Percentiles rank a stretch among this genome's conserved stretches.
phyloP scores from a whole-genome alignment of 2,329 filamentous ascomycete species.

The Colletotrichum paranaense region DNA sequence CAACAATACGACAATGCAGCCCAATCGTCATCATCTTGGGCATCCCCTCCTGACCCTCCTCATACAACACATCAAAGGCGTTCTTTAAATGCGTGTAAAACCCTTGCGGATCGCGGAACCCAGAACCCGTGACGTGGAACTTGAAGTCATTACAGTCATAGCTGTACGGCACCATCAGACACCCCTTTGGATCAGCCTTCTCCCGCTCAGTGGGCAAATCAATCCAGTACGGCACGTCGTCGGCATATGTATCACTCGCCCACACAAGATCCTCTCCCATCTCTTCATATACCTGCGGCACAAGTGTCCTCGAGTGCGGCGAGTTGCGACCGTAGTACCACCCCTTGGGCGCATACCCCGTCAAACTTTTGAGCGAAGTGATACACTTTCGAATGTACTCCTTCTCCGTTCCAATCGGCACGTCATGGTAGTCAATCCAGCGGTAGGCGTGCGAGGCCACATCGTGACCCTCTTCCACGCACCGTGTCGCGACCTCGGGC shows the following conservation, averaged over 20 bases:
- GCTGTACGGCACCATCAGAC: conserved; percentile 64
- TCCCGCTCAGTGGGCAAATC: conserved; percentile 61
- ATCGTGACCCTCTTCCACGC: conserved; percentile 61
- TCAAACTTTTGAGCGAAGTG: conserved; percentile 52
- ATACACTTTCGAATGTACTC: conserved; percentile 57
- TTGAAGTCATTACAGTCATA: conserved; percentile 68
- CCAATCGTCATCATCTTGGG: conserved; percentile 70
- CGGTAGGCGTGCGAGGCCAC: conserved; percentile 61
- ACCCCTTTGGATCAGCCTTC: conserved; percentile 53
- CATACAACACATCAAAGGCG: conserved; percentile 65
- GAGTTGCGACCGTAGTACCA: conserved; percentile 61
- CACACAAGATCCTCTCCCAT: conserved; percentile 62
- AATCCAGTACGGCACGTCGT: conserved; percentile 67
- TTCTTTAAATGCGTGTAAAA: conserved; percentile 61
- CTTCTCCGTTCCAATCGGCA: conserved; percentile 58
- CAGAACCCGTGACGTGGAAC: conserved; percentile 49
- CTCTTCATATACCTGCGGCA: conserved; percentile 62
- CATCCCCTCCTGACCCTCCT: conserved; percentile 58
- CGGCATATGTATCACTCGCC: conserved; percentile 62
- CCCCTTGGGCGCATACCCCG: conserved; percentile 58
- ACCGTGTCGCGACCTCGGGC: conserved; percentile 57
- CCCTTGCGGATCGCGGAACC: conserved; percentile 56
- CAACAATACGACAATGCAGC: conserved; percentile 63
- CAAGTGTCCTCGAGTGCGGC: conserved; percentile 56
- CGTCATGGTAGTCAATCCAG: conserved; percentile 62